Conservation (phyloP, 352 stramenopile genomes). For the Pilasporangium apinafurcum region DNA sequence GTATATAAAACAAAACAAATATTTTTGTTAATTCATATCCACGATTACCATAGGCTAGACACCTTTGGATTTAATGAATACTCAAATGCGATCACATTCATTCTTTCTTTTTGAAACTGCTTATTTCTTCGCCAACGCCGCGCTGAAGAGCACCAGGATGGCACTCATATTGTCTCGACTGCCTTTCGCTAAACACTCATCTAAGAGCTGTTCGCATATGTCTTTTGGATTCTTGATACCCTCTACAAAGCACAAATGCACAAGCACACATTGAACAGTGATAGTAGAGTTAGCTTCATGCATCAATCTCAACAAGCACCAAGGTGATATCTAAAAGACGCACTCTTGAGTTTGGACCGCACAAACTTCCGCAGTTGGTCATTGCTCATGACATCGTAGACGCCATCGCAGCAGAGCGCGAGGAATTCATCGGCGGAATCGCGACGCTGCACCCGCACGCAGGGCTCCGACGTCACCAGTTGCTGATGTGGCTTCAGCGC, state of each 20-base stretch:
- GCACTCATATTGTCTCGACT: constrained; percentile 87
- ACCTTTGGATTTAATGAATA: too few relatives aligned
- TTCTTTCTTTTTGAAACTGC: background rate
- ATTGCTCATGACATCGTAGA: constrained; percentile 95
- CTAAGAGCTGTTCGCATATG: constrained; percentile 70
- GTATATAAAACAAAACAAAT: too few relatives aligned
- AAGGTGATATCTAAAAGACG: too few relatives aligned
- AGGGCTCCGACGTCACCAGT: constrained; percentile 80
- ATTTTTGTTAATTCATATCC: constrained; percentile 7
- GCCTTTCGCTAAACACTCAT: constrained; percentile 77
- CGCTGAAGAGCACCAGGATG: constrained; percentile 71
- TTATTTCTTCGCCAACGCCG: constrained; percentile 9
- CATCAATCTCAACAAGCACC: background rate
- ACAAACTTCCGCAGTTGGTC: constrained; percentile 91
- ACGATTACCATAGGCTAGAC: too few relatives aligned
- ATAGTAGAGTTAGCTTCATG: background rate
- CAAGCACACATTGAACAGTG: background rate
- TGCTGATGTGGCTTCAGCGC: constrained; percentile 78
- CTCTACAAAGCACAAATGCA: constrained; percentile 3
- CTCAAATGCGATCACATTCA: background rate
- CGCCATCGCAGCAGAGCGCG: constrained; percentile 90
- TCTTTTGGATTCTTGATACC: constrained; percentile 43
- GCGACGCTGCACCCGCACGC: constrained; percentile 66
- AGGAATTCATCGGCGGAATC: constrained; percentile 88
- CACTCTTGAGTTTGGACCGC: constrained; percentile 59